A percentile compares a stretch with the other conserved stretches of the same genome.
Conservation (phyloP, 352 stramenopile genomes). For the Poterioochromonas sp. region DNA sequence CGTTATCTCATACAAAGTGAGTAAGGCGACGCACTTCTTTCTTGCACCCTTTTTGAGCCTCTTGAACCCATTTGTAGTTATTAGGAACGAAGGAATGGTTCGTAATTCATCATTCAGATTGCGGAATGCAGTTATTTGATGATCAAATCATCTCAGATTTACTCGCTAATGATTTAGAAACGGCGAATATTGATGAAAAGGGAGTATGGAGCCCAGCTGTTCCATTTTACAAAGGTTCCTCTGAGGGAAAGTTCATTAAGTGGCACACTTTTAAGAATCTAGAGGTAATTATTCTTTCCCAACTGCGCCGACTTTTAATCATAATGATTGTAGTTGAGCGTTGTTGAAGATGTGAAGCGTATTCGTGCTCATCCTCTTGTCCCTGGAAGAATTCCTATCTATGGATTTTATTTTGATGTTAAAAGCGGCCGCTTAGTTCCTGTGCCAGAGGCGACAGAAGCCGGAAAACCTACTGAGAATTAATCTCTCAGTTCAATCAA, state of each 20-base stretch:
- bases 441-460: background rate
- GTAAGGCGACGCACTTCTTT: too few relatives aligned
- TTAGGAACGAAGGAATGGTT: background rate
- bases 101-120: background rate
- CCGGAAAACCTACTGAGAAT: background rate
- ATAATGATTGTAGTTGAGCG: background rate
- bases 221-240: background rate
- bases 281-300: background rate
- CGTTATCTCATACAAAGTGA: background rate
- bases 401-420: background rate
- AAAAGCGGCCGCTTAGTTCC: background rate
- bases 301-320: background rate
- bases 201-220: background rate
- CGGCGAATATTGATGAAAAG: background rate
- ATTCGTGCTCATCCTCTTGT: background rate
- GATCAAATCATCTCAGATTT: background rate
- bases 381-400: background rate
- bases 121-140: background rate
- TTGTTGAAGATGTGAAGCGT: background rate
- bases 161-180: background rate
- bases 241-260: background rate
- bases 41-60: too few relatives aligned
- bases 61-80: too few relatives aligned
- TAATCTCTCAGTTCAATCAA: background rate
- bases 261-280: background rate